These are phyloP conservation scores for Lenzites betulinus DNA, from an alignment of 768 basidiomycete genomes.

Conservation along the genomic window DNA sequence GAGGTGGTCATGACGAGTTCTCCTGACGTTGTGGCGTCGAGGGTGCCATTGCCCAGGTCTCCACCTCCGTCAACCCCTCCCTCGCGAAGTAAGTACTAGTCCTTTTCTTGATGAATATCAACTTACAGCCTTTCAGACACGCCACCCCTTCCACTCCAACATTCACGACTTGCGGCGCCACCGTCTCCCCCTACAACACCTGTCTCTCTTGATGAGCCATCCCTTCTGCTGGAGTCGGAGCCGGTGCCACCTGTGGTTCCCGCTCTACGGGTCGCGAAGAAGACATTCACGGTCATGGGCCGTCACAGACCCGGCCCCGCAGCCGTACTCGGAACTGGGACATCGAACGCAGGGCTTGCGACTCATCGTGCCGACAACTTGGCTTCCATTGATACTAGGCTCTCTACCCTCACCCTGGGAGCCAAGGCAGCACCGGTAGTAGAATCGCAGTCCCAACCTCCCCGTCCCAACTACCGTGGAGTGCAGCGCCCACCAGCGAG, in stretches of 20 bases:
- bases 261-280: slow-evolving; percentile 33
- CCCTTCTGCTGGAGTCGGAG: slow-evolving; percentile 12
- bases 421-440: neutral
- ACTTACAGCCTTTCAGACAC: too few relatives aligned
- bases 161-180: neutral
- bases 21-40: slow-evolving; percentile 6
- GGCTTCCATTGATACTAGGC: neutral
- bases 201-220: slow-evolving; percentile 13
- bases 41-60: slow-evolving; percentile 14
- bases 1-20: neutral
- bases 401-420: neutral
- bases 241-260: slow-evolving; percentile 23
- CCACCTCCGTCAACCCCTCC: slow-evolving; percentile 7
- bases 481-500: slow-evolving; percentile 34
- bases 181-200: slow-evolving; percentile 15
- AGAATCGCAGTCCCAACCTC: neutral
- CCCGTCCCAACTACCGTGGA: slow-evolving; percentile 26
- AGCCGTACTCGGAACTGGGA: neutral
- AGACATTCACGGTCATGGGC: slow-evolving; percentile 29
- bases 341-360: neutral
- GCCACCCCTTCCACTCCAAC: too few relatives aligned
- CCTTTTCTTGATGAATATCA: too few relatives aligned
- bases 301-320: slow-evolving; percentile 7
- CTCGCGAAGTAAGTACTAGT: neutral
- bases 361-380: neutral